Evolutionary conservation across 345 rosid species (phyloP).

Genomic region (Erysimum cheiranthoides): DNA sequence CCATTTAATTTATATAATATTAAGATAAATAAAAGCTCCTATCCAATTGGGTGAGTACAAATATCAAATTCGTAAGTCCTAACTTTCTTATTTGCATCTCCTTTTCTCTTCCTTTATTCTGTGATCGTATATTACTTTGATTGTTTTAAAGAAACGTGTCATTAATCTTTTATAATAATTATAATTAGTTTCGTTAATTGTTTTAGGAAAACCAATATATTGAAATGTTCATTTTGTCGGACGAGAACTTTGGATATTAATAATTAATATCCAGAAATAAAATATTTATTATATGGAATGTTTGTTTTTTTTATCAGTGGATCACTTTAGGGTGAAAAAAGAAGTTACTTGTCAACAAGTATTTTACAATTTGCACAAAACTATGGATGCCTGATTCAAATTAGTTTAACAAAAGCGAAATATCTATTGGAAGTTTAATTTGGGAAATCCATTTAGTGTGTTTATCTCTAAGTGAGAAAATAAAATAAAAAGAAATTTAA

Average conservation of each 20-base stretch:
- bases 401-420: not conserved
- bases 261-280: not conserved
- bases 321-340: conserved; percentile 5
- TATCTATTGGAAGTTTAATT: not conserved
- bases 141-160: conserved; percentile 35
- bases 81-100: conserved; percentile 24
- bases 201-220: not conserved
- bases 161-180: conserved; percentile 6
- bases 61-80: conserved; percentile 32
- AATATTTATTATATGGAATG: not conserved
- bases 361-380: not conserved
- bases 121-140: conserved; percentile 1
- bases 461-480: no score
- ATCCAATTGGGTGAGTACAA: conserved; percentile 39
- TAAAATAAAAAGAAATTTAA: not conserved
- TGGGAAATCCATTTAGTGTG: not conserved
- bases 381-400: not conserved
- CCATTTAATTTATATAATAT: conserved; percentile 28
- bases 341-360: conserved; percentile 6
- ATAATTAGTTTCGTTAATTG: conserved; percentile 17
- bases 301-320: not conserved
- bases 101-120: conserved; percentile 10
- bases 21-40: conserved; percentile 28
- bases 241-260: conserved; percentile 1
- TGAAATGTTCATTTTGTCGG: conserved; percentile 11